Conservation (phyloP, 148 eudicot species). For the Chenopodium suecicum region DNA sequence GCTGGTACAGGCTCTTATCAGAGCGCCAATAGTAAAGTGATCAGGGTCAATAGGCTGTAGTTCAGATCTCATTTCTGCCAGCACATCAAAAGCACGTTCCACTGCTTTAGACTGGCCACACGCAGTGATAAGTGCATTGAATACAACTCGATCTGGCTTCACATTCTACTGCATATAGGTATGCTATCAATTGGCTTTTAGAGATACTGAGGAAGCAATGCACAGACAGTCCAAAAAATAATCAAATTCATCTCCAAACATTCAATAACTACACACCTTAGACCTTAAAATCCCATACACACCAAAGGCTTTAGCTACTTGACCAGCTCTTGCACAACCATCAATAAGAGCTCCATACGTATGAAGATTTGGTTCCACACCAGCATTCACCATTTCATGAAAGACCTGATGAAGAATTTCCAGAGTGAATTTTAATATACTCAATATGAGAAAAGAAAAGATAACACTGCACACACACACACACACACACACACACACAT, state of each 20-base stretch:
- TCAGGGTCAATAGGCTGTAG: slow-evolving; percentile 81
- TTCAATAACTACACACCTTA: slow-evolving; percentile 52
- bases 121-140: slow-evolving; percentile 97
- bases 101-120: slow-evolving; percentile 98
- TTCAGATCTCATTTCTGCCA: slow-evolving; percentile 86
- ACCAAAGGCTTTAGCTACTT: slow-evolving; percentile 98
- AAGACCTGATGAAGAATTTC: slow-evolving; percentile 55
- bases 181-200: slow-evolving; percentile 33
- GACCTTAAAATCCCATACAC: slow-evolving; percentile 97
- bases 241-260: neutral
- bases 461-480: neutral
- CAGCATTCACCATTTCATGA: slow-evolving; percentile 88
- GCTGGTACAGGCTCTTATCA: slow-evolving; percentile 85
- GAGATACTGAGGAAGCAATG: slow-evolving; percentile 16
- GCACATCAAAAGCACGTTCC: slow-evolving; percentile 95
- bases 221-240: slow-evolving; percentile 12
- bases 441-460: neutral
- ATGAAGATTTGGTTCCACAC: slow-evolving; percentile 84
- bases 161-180: slow-evolving; percentile 87
- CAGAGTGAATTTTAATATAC: slow-evolving; percentile 10
- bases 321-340: slow-evolving; percentile 97
- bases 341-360: slow-evolving; percentile 97
- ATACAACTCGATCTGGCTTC: slow-evolving; percentile 96
- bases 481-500: too few relatives aligned
- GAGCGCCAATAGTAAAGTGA: slow-evolving; percentile 91